Evolutionary conservation across 2,329 filamentous ascomycete genomes (phyloP), one percentile per base, ranked within the genome.

Genomic region (Grosmannia penicillata): DNA sequence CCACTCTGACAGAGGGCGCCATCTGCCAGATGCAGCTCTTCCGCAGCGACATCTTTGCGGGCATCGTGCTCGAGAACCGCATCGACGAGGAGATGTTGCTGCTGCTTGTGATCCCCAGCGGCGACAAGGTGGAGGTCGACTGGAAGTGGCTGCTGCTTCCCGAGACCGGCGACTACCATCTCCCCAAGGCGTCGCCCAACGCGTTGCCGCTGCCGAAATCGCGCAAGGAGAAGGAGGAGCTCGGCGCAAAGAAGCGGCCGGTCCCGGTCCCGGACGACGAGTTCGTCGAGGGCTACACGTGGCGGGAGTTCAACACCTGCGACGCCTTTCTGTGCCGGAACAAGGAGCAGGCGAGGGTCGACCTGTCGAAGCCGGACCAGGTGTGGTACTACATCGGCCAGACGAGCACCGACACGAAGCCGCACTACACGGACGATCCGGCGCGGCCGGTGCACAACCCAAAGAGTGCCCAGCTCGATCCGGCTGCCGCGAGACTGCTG

Each of bases 331-430:
- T 51, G 8, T 45, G 52, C 32, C 45, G 45, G 44, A 81, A 79
- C 49, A 64, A 64, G 45, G 65, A 62, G 38, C 75, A 82, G 55
- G 68, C 66, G 52, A 82, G 78, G 57, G 63, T 93, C 41, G 75
- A 93, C 51, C 57, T 94, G 8, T 59, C 59, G 43, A 82, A 81
- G 53, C 67, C 77, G 14, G 72, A 89, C 44, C 78, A 83, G 53
- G 57, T 94, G 15, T 96, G 87, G 84, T 73, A 85, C 60, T 96
- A 95, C 55, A 68, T 98, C 43, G 84, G 84, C 24, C 75, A 75
- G 54, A 73, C 71, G 17, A 96, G 89, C 18, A 95, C 89, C 7
- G 89, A 96, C 52, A 82, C 85, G 38, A 86, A 79, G 56, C 79
- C 86, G 21, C 85, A 93, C 55, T 98, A 91, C 59, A 93, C 87